Conservation (phyloP, 2,329 filamentous ascomycete genomes). For the Trichoderma polysporum region DNA sequence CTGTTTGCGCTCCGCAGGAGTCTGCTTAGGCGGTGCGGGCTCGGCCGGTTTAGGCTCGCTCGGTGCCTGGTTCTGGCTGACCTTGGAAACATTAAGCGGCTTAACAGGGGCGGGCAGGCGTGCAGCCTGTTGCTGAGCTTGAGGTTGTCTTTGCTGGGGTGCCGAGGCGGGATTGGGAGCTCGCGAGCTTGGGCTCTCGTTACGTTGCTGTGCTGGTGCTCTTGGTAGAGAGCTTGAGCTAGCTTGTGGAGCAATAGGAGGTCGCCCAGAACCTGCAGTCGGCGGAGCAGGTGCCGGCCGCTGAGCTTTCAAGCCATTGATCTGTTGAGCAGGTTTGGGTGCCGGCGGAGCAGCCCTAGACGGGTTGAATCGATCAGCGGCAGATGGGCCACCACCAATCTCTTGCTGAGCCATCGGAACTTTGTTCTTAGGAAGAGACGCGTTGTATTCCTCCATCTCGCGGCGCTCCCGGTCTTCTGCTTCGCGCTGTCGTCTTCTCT, state of each 20-base stretch:
- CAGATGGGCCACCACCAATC: slow-evolving; percentile 60
- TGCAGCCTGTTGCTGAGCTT: slow-evolving; percentile 42
- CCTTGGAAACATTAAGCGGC: slow-evolving; percentile 76
- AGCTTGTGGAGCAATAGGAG: slow-evolving; percentile 50
- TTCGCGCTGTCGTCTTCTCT: slow-evolving; percentile 59
- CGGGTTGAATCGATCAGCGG: slow-evolving; percentile 77
- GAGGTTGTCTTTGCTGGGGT: slow-evolving; percentile 48
- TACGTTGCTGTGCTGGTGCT: slow-evolving; percentile 44
- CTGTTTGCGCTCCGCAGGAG: slow-evolving; percentile 72
- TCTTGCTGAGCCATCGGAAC: slow-evolving; percentile 85
- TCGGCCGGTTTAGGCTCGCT: slow-evolving; percentile 88
- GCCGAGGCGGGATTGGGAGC: slow-evolving; percentile 56
- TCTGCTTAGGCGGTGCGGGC: slow-evolving; percentile 77
- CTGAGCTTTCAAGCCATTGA: slow-evolving; percentile 64
- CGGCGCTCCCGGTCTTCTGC: slow-evolving; percentile 67
- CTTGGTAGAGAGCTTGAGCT: slow-evolving; percentile 48
- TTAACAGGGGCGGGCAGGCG: slow-evolving; percentile 67
- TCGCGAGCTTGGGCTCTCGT: slow-evolving; percentile 54
- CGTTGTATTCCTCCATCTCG: slow-evolving; percentile 86
- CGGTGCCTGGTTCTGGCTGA: slow-evolving; percentile 44
- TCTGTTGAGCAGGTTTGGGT: slow-evolving; percentile 62
- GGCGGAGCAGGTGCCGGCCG: slow-evolving; percentile 77
- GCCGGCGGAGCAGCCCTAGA: slow-evolving; percentile 80
- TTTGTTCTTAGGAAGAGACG: slow-evolving; percentile 79
- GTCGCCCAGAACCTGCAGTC: slow-evolving; percentile 45